Percentiles rank a stretch among this genome's conserved stretches.
phyloP scores from a whole-genome alignment of 2,329 filamentous ascomycete species.

The Colletotrichum tropicale region DNA sequence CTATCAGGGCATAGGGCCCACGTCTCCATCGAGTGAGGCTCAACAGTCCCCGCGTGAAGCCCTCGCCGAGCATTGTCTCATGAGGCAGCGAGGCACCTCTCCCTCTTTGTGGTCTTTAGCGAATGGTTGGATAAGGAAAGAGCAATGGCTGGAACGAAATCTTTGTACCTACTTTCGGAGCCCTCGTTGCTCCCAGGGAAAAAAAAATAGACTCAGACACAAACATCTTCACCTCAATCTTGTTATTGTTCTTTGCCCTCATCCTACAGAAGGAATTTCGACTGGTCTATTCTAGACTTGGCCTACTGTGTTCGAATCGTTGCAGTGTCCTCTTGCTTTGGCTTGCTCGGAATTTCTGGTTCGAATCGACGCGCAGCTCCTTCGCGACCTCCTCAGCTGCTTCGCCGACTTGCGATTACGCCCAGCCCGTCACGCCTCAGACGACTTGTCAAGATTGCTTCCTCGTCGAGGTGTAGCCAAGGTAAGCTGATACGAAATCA shows the following conservation, averaged over 20 bases:
- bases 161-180: neutral
- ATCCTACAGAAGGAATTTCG: too few species aligned
- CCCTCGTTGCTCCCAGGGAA: neutral
- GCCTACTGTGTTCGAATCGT: neutral
- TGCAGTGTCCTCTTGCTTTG: neutral
- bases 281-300: neutral
- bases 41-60: neutral
- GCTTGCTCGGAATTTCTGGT: neutral
- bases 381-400: neutral
- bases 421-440: neutral
- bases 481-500: neutral
- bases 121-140: neutral
- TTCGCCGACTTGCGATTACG: neutral
- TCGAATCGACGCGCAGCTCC: neutral
- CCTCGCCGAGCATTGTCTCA: neutral
- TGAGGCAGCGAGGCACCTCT: neutral
- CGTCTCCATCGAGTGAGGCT: neutral
- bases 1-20: accelerated
- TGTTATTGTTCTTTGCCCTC: neutral
- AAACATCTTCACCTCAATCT: neutral
- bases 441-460: neutral
- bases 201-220: neutral
- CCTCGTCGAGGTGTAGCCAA: neutral
- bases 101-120: neutral
- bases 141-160: neutral